Conservation (phyloP, 768 basidiomycete genomes). For the Calocybe cyanea region DNA sequence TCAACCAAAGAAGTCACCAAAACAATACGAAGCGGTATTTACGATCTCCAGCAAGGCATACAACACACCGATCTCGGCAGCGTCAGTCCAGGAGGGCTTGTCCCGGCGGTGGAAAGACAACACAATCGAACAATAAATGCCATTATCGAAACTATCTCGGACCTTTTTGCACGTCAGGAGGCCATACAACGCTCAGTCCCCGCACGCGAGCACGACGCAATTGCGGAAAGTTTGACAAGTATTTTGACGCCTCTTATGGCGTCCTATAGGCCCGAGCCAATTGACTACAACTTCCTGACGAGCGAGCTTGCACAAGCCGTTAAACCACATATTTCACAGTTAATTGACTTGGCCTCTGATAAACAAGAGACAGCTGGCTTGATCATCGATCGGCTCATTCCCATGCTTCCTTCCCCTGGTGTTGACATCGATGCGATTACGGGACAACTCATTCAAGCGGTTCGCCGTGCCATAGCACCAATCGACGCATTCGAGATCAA, state of each 20-base stretch:
- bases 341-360: conserved; percentile 86
- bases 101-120: conserved; percentile 53
- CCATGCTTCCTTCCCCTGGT: conserved; percentile 49
- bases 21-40: conserved; percentile 58
- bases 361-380: conserved; percentile 84
- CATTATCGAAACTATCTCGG: conserved; percentile 57
- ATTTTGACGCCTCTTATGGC: conserved; percentile 59
- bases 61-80: conserved; percentile 23
- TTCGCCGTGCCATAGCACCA: conserved; percentile 67
- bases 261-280: conserved; percentile 56
- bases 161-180: conserved; percentile 54
- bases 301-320: conserved; percentile 76
- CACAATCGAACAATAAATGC: conserved; percentile 54
- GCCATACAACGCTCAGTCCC: conserved; percentile 42
- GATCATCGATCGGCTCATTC: conserved; percentile 70
- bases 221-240: conserved; percentile 58
- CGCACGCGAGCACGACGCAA: conserved; percentile 51
- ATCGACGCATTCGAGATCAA: conserved; percentile 85
- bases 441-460: conserved; percentile 59
- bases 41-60: conserved; percentile 42
- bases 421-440: conserved; percentile 56
- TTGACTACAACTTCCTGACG: conserved; percentile 80
- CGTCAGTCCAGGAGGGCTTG: conserved; percentile 27
- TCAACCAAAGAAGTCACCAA: conserved; percentile 59
- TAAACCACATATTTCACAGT: conserved; percentile 83